Evolutionary conservation across 2,329 filamentous ascomycete genomes (phyloP).

Genomic region (Neonectria ditissima): DNA sequence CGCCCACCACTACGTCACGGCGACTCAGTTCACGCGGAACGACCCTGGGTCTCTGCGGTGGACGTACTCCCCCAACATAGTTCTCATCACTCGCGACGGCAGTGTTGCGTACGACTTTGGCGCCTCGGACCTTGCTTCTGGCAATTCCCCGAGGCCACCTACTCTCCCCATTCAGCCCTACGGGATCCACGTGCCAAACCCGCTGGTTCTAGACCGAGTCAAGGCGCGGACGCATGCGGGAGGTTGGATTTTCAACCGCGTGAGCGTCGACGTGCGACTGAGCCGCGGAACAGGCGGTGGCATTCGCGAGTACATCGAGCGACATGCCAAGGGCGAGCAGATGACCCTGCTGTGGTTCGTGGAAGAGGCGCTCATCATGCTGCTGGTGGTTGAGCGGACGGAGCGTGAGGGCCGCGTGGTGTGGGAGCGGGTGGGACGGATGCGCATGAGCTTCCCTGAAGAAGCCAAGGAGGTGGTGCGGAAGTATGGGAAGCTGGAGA

Average conservation of each 20-base stretch:
- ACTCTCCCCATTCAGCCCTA: conserved; percentile 44
- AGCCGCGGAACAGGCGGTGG: conserved; percentile 44
- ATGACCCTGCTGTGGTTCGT: conserved; percentile 54
- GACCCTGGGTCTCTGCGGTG: conserved; percentile 47
- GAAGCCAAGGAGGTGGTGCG: conserved; percentile 49
- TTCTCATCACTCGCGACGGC: conserved; percentile 46
- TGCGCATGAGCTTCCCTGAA: conserved; percentile 50
- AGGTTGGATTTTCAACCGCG: conserved; percentile 52
- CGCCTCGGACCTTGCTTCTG: conserved; percentile 14
- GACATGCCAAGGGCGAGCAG: conserved; percentile 50
- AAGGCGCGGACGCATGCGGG: conserved; percentile 48
- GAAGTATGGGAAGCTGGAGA: conserved; percentile 47
- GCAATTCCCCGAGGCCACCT: conserved; percentile 36
- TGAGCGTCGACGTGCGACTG: conserved; percentile 50
- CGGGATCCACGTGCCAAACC: conserved; percentile 48
- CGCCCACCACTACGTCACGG: conserved; percentile 51
- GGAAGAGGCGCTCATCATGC: conserved; percentile 50
- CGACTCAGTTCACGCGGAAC: conserved; percentile 50
- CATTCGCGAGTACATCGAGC: conserved; percentile 50
- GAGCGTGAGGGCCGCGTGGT: conserved; percentile 29
- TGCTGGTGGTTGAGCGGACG: conserved; percentile 49
- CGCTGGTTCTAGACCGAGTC: conserved; percentile 50
- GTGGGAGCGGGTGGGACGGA: conserved; percentile 52
- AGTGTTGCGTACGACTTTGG: conserved; percentile 50
- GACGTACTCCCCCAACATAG: conserved; percentile 51